Evolutionary conservation across 805 yeast genomes (phyloP).

Genomic region (Kodamaea restingae): DNA sequence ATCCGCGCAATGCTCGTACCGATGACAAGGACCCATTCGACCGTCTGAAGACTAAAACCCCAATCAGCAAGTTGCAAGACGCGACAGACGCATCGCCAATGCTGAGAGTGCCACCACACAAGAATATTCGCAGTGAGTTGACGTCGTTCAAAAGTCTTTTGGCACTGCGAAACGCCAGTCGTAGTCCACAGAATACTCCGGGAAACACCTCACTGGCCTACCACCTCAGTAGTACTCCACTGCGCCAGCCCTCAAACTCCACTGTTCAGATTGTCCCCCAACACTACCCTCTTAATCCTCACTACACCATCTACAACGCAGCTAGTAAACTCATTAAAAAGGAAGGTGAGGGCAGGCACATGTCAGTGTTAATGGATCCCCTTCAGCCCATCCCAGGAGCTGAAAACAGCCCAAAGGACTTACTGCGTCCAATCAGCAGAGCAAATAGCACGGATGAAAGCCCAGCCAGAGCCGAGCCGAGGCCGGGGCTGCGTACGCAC

Average conservation of each 20-base stretch:
- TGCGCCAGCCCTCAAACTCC: slow-evolving; percentile 15
- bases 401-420: slow-evolving; percentile 13
- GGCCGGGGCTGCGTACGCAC: slow-evolving; percentile 14
- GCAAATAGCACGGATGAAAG: slow-evolving; percentile 3
- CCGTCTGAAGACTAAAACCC: slow-evolving; percentile 25
- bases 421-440: background rate
- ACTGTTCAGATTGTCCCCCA: slow-evolving; percentile 29
- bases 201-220: too few species aligned
- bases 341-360: slow-evolving; percentile 24
- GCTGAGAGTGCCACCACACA: slow-evolving; percentile 9
- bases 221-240: slow-evolving; percentile 10
- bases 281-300: slow-evolving; percentile 33
- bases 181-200: background rate
- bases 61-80: slow-evolving; percentile 13
- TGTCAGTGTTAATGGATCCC: slow-evolving; percentile 39
- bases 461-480: background rate
- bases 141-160: slow-evolving; percentile 9
- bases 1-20: too few species aligned
- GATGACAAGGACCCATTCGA: too few species aligned
- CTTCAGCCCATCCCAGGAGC: slow-evolving; percentile 27
- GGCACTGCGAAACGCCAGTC: slow-evolving; percentile 8
- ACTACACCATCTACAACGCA: slow-evolving; percentile 27
- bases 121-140: slow-evolving; percentile 8
- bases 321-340: slow-evolving; percentile 9
- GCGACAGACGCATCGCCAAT: slow-evolving; percentile 14